Percentiles rank a stretch among this genome's conserved stretches.
phyloP scores from a whole-genome alignment of 257 asterid genomes.

The Capsicum rhomboideum region DNA sequence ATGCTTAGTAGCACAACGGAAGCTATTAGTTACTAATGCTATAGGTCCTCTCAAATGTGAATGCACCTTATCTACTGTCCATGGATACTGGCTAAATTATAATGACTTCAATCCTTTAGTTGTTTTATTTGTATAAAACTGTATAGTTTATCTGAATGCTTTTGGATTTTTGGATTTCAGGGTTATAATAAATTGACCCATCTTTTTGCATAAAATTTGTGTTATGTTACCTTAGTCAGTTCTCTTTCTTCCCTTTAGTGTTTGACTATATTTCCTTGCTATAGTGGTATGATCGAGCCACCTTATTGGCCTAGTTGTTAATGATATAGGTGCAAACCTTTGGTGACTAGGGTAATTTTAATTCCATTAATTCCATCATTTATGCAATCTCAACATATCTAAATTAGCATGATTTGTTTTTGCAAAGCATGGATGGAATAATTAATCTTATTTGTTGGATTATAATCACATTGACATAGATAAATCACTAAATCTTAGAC shows the following conservation, averaged over 20 bases:
- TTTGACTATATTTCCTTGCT: not conserved
- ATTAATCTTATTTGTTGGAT: not conserved
- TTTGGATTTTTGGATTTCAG: constrained; percentile 28
- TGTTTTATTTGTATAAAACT: not conserved
- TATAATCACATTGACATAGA: not conserved
- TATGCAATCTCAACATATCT: not conserved
- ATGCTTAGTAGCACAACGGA: not conserved
- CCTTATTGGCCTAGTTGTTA: not conserved
- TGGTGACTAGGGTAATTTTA: not conserved
- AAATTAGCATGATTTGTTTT: not conserved
- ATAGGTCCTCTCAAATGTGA: constrained; percentile 5
- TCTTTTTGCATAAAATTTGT: not conserved
- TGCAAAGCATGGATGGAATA: not conserved
- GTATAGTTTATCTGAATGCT: constrained; percentile 16
- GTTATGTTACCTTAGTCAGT: not conserved
- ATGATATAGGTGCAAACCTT: not conserved
- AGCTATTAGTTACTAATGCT: constrained; percentile 9
- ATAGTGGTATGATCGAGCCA: too few species aligned
- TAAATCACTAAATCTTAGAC: not conserved
- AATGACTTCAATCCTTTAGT: not conserved
- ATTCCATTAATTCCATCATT: not conserved
- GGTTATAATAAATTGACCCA: constrained; percentile 14
- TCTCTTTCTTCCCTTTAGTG: not conserved
- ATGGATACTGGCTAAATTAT: constrained; percentile 7
- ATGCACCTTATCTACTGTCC: not conserved